Evolutionary conservation across 106 monocot genomes (phyloP), one percentile per base, ranked within the genome.

Genomic region (Gastrodia elata): DNA sequence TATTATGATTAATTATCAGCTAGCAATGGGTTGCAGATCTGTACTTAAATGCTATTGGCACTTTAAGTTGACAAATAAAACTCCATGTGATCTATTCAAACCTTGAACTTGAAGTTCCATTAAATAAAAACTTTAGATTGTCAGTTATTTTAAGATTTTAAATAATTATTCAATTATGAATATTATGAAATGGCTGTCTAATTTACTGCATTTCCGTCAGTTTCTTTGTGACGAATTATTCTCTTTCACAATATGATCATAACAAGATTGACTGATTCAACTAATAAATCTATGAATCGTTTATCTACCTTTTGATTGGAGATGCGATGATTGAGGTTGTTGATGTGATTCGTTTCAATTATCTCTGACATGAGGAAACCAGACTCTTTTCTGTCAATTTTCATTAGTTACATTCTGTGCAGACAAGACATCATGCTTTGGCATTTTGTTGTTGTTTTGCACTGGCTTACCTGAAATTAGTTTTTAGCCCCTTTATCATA

Each of bases 241-340:
- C 3, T 56, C 27, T 30, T 61, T 30, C 61, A 61, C 28, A 61
- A 61, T 30, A 28, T 32, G 28, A 5, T 61, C 61, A 32, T 13
- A 28, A 32, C 28, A 28, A 32, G 61, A 26, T 61, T 61, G 11
- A 13, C 3, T 8, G 9, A 61, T 11, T 13, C 22, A 52, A n/a
- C 52, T n/a, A 7, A 52, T 14, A 61, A 61, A 61, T 32, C 28
- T 11, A 61, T 61, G 2, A 11, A 61, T 13, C 10, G n/a, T n/a
- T n/a, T n/a, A 61, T 61, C 27, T 61, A 61, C 61, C 61, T 61
- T n/a, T n/a, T 61, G 61, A 61, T 61, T 30, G 61, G 61, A 61
- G 26, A 30, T 61, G 61, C 61, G 1, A 11, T 61, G 8, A 24
- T 61, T 61, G 30, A 61, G 13, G 30, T 11, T 32, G 3, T 10